Evolutionary conservation across 1,139 yeast genomes (phyloP).

Genomic region (Nadsonia starkeyi-henricii): DNA sequence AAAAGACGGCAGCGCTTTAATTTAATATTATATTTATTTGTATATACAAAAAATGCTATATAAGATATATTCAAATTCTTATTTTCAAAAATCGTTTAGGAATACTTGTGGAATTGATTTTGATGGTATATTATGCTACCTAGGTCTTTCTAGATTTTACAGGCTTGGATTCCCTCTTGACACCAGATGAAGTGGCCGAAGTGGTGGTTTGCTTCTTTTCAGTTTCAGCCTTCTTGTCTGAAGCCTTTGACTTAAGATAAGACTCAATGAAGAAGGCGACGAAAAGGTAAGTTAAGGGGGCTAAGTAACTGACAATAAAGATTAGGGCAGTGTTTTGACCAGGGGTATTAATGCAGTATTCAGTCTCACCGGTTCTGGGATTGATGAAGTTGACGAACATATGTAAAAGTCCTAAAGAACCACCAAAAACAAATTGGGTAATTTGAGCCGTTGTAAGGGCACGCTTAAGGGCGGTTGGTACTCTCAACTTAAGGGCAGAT

Average conservation of each 20-base stretch:
- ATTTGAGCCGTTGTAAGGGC: constrained; percentile 56
- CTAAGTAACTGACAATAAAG: constrained; percentile 50
- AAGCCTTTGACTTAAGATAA: constrained; percentile 24
- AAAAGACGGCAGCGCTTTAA: background rate
- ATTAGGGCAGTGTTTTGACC: constrained; percentile 52
- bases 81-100: too few species aligned
- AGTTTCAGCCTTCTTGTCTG: background rate
- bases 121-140: background rate
- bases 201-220: background rate
- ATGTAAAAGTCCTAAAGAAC: constrained; percentile 51
- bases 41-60: too few species aligned
- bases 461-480: constrained; percentile 46
- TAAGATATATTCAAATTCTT: too few species aligned
- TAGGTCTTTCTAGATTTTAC: background rate
- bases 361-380: constrained; percentile 30
- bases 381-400: constrained; percentile 49
- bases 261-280: constrained; percentile 59
- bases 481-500: constrained; percentile 45
- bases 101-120: too few species aligned
- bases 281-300: constrained; percentile 59
- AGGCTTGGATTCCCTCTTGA: background rate
- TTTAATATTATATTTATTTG: background rate
- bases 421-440: constrained; percentile 57
- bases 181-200: background rate
- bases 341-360: constrained; percentile 43